Evolutionary conservation across 257 asterid species (phyloP).

Genomic region (Solanum lignicaule): DNA sequence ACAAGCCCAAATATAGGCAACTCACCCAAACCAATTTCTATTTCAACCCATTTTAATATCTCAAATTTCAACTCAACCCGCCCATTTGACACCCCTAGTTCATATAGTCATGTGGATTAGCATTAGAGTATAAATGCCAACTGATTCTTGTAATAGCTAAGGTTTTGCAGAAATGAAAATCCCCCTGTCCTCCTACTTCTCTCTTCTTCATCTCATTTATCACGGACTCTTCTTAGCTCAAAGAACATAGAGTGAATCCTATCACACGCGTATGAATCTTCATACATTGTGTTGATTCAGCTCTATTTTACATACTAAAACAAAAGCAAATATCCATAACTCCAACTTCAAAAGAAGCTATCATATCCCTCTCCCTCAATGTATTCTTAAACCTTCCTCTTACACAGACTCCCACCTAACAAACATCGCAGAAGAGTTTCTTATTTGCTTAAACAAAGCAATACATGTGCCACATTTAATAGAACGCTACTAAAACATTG

Average conservation of each 20-base stretch:
- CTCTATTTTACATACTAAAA: not conserved
- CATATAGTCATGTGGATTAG: not conserved
- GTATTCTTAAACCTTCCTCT: not conserved
- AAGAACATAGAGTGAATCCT: not conserved
- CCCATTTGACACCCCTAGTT: too few species aligned
- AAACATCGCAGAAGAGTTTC: not conserved
- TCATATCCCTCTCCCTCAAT: not conserved
- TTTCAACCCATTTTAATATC: too few species aligned
- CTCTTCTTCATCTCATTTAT: not conserved
- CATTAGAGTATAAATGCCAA: not conserved
- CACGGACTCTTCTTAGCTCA: not conserved
- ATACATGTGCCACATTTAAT: not conserved
- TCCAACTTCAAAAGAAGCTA: not conserved
- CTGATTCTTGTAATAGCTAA: not conserved
- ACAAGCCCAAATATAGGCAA: not conserved
- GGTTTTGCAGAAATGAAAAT: not conserved
- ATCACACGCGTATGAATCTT: not conserved
- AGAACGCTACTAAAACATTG: not conserved
- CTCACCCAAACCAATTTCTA: not conserved
- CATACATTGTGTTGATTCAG: not conserved
- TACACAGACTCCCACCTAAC: not conserved
- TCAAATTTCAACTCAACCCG: too few species aligned
- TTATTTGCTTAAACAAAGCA: not conserved
- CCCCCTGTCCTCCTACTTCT: not conserved
- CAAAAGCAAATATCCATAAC: not conserved